Percentiles rank a stretch among this genome's conserved stretches.
These are phyloP conservation scores for Diophrys appendiculata DNA, from an alignment of 73 alveolate species.

Conservation along the genomic window DNA sequence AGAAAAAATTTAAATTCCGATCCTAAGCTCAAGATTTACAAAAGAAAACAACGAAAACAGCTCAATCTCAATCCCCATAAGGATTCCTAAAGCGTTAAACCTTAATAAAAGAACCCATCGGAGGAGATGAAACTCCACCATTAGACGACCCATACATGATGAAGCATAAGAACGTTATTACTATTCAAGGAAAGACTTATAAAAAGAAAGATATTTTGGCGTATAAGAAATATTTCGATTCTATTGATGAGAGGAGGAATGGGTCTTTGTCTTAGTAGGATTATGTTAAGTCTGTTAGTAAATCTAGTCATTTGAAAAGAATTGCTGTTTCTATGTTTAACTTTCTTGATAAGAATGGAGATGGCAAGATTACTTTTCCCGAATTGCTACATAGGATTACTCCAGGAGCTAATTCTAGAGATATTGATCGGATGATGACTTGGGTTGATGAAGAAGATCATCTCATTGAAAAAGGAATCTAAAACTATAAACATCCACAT, in stretches of 20 bases:
- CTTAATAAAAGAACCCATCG: neutral
- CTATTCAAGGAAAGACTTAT: slow-evolving; percentile 52
- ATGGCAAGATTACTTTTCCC: slow-evolving; percentile 41
- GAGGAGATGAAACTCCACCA: slow-evolving; percentile 6
- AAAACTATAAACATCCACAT: neutral
- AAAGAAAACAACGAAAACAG: neutral
- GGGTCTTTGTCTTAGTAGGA: slow-evolving; percentile 46
- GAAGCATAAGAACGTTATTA: slow-evolving; percentile 35
- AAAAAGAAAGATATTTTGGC: slow-evolving; percentile 37
- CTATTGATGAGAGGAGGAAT: slow-evolving; percentile 41
- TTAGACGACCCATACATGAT: neutral
- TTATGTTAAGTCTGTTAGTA: slow-evolving; percentile 52
- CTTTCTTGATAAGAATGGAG: slow-evolving; percentile 43
- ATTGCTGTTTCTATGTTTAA: slow-evolving; percentile 52
- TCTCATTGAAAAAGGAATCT: slow-evolving; percentile 4
- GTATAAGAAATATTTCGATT: slow-evolving; percentile 47
- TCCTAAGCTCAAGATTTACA: neutral
- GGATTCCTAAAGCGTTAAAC: neutral
- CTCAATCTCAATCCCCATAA: too few relatives aligned
- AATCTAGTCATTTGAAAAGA: slow-evolving; percentile 48
- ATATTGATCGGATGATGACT: slow-evolving; percentile 47
- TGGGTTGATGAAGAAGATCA: slow-evolving; percentile 65
- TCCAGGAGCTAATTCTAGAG: slow-evolving; percentile 57
- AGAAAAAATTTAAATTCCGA: neutral
- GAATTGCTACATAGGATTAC: slow-evolving; percentile 40